Conservation (phyloP, 1,139 yeast species). For the Hemisphaericaspora xylanilytica region DNA sequence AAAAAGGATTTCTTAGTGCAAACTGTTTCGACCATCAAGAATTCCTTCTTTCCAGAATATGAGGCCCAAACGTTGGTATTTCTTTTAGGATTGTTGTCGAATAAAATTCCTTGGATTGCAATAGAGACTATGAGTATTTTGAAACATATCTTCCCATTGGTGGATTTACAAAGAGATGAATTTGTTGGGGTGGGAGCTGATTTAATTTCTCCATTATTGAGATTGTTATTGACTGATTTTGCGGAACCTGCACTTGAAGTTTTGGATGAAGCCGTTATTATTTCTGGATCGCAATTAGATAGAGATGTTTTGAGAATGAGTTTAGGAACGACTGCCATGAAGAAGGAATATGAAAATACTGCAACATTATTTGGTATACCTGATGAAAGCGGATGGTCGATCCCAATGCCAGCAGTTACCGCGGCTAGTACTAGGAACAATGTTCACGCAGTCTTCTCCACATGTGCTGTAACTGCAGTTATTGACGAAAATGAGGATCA, state of each 20-base stretch:
- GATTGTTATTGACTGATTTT: conserved; percentile 79
- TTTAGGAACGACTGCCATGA: conserved; percentile 74
- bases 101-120: conserved; percentile 75
- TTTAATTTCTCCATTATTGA: conserved; percentile 80
- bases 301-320: conserved; percentile 90
- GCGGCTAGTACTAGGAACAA: conserved; percentile 87
- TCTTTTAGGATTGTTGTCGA: conserved; percentile 73
- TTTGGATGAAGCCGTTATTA: conserved; percentile 76
- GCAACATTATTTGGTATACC: conserved; percentile 95
- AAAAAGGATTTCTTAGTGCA: conserved; percentile 87
- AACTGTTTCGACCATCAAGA: conserved; percentile 64
- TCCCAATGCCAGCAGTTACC: conserved; percentile 90
- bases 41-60: conserved; percentile 69
- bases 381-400: conserved; percentile 97
- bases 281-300: conserved; percentile 90
- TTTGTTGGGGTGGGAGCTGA: conserved; percentile 94
- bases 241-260: conserved; percentile 90
- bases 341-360: conserved; percentile 79
- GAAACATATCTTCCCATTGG: conserved; percentile 69
- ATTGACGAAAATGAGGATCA: conserved; percentile 28
- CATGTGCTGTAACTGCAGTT: conserved; percentile 52
- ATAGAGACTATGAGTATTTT: conserved; percentile 74
- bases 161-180: conserved; percentile 75
- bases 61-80: conserved; percentile 76
- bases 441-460: conserved; percentile 91